Percentiles rank a stretch among this genome's conserved stretches.
phyloP scores from a whole-genome alignment of 2,329 filamentous ascomycete genomes.

The Calonectria honghensis region DNA sequence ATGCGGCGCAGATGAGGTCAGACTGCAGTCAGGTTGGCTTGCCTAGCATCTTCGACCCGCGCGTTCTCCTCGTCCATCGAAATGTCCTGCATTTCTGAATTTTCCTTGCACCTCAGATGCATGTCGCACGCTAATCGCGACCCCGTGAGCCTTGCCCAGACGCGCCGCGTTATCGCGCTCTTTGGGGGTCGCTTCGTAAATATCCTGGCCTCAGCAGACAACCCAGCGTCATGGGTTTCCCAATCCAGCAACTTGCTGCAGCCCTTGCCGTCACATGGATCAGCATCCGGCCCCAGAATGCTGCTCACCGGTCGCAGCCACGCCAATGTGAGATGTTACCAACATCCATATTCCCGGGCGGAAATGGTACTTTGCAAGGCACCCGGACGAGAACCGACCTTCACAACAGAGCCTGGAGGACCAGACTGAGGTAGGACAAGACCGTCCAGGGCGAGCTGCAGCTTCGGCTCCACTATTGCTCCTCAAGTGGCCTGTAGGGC shows the following conservation, averaged over 20 bases:
- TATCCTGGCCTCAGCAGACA: conserved; percentile 44
- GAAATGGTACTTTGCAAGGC: conserved; percentile 24
- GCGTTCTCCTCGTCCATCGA: conserved; percentile 15
- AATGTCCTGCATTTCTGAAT: conserved; percentile 29
- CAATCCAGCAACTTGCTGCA: conserved; percentile 52
- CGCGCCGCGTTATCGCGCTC: conserved; percentile 49
- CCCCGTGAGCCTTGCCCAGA: conserved; percentile 52
- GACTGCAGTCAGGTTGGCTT: conserved; percentile 43
- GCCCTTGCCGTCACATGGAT: conserved; percentile 55
- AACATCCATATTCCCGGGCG: conserved; percentile 45
- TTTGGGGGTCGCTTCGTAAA: conserved; percentile 43
- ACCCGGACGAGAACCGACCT: conserved; percentile 23
- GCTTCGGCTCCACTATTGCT: conserved; percentile 36
- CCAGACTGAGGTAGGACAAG: conserved; percentile 43
- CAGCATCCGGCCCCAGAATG: conserved; percentile 44
- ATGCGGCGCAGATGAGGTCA: conserved; percentile 41
- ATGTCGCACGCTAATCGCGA: conserved; percentile 52
- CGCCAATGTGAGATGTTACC: conserved; percentile 51
- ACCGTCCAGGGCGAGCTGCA: conserved; percentile 41
- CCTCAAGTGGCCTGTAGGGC: conserved; percentile 28
- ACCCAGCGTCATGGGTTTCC: conserved; percentile 54
- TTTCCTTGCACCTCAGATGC: conserved; percentile 38
- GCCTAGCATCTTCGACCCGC: conserved; percentile 30
- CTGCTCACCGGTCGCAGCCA: conserved; percentile 54
- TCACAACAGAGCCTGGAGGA: conserved; percentile 35